Evolutionary conservation across 305 asterid species (phyloP), one percentile per base, ranked within the genome.

Genomic region (Plantago lanceolata): DNA sequence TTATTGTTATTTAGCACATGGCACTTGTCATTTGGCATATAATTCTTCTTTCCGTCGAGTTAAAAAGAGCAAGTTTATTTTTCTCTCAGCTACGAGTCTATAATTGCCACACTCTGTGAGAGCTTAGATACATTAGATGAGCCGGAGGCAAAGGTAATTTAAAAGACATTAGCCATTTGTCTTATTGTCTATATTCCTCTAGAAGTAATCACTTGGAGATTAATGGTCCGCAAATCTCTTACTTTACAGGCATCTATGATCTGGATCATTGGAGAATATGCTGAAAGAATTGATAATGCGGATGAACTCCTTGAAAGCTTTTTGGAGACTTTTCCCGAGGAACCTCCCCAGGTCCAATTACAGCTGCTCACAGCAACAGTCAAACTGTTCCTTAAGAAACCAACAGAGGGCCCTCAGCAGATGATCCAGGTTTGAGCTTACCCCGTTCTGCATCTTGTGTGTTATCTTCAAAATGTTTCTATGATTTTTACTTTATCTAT

Each of bases 231-330:
- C 19, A 29, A 28, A 33, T 13, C 16, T 64, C 62, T 68, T 67
- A 31, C 50, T 77, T 66, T 56, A 66, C 88, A 90, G 99, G 99
- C 99, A 63, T 94, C 99, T 52, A 94, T 94, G 99, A 94, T 94
- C 78, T 94, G 99, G 99, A 90, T 94, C 56, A 90, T 94, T 76
- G 99, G 99, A 74, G 99, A 94, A 75, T 94, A 94, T 77, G 99
- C 99, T 69, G 99, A 94, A 78, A 86, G 99, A 84, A 94, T 94
- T 66, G 99, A 94, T 79, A 94, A 94, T 77, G 99, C 99, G n/a
- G 99, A 94, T 76, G 99, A 94, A 81, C 99, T 94, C 68, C 82
- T 94, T 68, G 99, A 94, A 76, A 90, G 97, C 87, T 94, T 94
- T 80, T 73, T 94, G 79, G 99, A 94, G 78, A 94, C 80, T 75